Evolutionary conservation across 2,329 filamentous ascomycete species (phyloP), one percentile per base, ranked within the genome.

Genomic region (Alternaria longipes): DNA sequence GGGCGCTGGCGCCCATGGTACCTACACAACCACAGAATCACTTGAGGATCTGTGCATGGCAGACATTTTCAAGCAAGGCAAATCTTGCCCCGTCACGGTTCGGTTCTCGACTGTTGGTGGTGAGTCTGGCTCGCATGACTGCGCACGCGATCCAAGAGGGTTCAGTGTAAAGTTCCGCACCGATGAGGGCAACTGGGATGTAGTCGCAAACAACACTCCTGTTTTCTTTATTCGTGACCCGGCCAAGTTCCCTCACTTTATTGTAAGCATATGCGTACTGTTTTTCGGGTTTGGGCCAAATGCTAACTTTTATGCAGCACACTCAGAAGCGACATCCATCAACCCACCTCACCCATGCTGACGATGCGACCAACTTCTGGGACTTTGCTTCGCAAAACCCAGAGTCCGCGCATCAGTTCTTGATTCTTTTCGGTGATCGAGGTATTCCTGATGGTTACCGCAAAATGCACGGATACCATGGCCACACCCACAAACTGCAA

Each of bases 91-190:
- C 16, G 78, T 89, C 63, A 84, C 89, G 1, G 84, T 86, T 44
- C 87, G 91, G 4, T 92, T 93, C 79, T 92, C 90, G 0, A 93
- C 91, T 2, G 90, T 93, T 5, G 90, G 90, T 73, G 90, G 90
- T 61, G 90, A 92, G 77, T 87, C 87, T 59, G 90, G 90, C 7
- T 91, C 88, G 4, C 84, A 90, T 59, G 90, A 93, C 71, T 88
- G 86, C 65, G 90, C 89, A 32, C 87, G 91, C 60, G 90, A 93
- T 67, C 90, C 90, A 9, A 83, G 90, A 70, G 91, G 91, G 0
- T 92, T 93, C 70, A 85, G 89, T 1, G 83, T 91, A 65, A 93
- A 92, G 79, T 90, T 93, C 79, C 84, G 89, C 38, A 92, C 90
- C 0, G 86, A 89, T 18, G 87, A 92, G 68, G 90, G 90, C n/a